phyloP scores from a whole-genome alignment of 305 asterid genomes.

The Fraxinus nigra region DNA sequence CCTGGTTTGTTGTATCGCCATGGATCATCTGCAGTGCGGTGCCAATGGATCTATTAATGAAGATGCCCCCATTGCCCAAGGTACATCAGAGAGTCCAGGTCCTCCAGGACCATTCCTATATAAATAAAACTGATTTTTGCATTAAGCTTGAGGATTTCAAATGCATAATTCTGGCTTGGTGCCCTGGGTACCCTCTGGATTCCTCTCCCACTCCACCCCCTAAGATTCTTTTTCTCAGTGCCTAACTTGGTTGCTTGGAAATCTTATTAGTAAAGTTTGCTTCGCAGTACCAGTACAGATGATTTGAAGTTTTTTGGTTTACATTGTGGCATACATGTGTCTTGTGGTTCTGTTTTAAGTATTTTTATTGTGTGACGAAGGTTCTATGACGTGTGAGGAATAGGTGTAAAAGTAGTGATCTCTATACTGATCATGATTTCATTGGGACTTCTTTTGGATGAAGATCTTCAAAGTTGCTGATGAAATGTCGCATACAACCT shows the following conservation, averaged over 20 bases:
- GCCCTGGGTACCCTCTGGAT: not conserved
- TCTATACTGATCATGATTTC: not conserved
- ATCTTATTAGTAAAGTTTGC: not conserved
- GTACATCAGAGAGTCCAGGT: not conserved
- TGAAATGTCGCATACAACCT: not conserved
- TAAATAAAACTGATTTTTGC: not conserved
- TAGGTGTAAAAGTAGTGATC: not conserved
- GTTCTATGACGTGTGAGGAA: not conserved
- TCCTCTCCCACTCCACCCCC: not conserved
- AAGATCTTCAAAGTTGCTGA: not conserved
- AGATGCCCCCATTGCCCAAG: not conserved
- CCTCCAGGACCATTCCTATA: not conserved
- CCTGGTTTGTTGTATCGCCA: not conserved
- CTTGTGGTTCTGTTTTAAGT: not conserved
- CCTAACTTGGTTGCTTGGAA: not conserved
- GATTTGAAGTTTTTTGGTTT: not conserved
- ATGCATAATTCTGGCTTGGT: not conserved
- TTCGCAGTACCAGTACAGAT: not conserved
- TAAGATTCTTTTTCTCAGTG: not conserved
- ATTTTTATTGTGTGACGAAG: not conserved
- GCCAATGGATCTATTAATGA: not conserved
- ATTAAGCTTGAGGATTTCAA: not conserved
- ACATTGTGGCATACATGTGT: not conserved
- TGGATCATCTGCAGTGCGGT: not conserved
- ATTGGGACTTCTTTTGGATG: not conserved